Evolutionary conservation across 768 basidiomycete genomes (phyloP), one percentile per base, ranked within the genome.

Genomic region (Holtermanniella nyarrowii): DNA sequence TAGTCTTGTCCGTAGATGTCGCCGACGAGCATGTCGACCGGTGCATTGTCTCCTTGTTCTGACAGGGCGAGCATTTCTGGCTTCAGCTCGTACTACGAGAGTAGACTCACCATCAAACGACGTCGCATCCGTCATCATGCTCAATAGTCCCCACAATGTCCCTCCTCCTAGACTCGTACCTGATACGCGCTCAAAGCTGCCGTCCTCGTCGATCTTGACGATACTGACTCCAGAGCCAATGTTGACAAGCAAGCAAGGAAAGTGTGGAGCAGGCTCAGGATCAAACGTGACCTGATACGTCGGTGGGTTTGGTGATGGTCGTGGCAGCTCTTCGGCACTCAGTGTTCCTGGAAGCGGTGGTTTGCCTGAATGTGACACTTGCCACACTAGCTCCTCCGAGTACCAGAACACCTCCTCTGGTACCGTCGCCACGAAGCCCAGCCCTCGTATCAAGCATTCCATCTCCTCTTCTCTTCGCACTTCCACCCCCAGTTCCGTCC

Each of bases 1-100:
- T 96, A 96, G 74, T 96, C 95, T 60, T 88, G 85, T n/a, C 95
- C 88, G 70, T 95, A 99, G 61, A 99, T 99, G 74, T 99, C 95
- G 27, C 95, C 93, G 42, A 99, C 91, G 44, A 97, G 82, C 93
- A 97, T 97, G 72, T 99, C 95, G 13, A 97, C 91, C 4, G 78
- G 78, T 41, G 86, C 80, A 68, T 99, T 97, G 73, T 95, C 88
- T 37, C 95, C 95, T 66, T 79, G 71, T 73, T 99, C 95, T 0
- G 95, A 95, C 20, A 99, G 77, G 5, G 82, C 80, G 59, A 99
- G 76, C 93, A 99, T 99, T 72, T 97, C 95, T 99, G 74, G 53
- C 39, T 56, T 50, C 53, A 45, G 23, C 63, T 13, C 10, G 10
- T 1, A 31, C 13, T 5, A 12, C 7, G 39, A 27, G 25, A 13